Percentiles rank a stretch among this genome's conserved stretches.
phyloP scores from a whole-genome alignment of 768 basidiomycete genomes.

The Infundibulicybe gibba region DNA sequence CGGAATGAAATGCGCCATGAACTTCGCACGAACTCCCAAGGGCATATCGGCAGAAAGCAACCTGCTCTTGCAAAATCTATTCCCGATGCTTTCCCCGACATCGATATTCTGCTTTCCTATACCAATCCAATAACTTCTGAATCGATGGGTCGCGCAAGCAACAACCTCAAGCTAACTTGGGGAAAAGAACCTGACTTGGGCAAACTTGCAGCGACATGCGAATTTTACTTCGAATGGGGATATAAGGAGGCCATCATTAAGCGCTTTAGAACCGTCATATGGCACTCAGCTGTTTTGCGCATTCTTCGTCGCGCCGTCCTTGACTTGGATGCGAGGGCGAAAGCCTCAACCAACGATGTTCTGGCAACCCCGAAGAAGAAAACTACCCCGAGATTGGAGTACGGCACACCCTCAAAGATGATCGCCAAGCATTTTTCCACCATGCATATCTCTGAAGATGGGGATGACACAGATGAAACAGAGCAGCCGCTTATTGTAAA shows the following conservation, averaged over 20 bases:
- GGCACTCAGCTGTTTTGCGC: constrained; percentile 70
- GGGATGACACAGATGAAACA: constrained; percentile 30
- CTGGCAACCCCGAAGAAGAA: constrained; percentile 39
- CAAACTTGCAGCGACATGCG: constrained; percentile 75
- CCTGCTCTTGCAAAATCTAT: constrained; percentile 61
- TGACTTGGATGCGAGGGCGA: constrained; percentile 32
- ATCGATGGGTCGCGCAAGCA: constrained; percentile 39
- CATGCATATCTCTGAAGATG: constrained; percentile 25
- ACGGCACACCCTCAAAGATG: constrained; percentile 51
- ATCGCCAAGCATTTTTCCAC: constrained; percentile 55
- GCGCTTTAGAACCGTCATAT: constrained; percentile 79
- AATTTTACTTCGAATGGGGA: constrained; percentile 92
- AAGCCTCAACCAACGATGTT: background rate
- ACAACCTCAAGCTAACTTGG: constrained; percentile 37
- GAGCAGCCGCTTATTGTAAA: constrained; percentile 51
- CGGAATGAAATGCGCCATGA: constrained; percentile 57
- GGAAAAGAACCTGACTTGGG: constrained; percentile 64
- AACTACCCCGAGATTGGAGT: constrained; percentile 13
- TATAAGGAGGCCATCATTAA: constrained; percentile 79
- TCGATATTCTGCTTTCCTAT: constrained; percentile 77
- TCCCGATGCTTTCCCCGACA: constrained; percentile 63
- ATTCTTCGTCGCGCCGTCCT: constrained; percentile 65
- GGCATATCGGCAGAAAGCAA: constrained; percentile 61
- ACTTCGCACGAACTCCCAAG: constrained; percentile 64
- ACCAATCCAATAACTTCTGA: constrained; percentile 74